phyloP scores from a whole-genome alignment of 1,284 basidiomycete species.

The Puccinia triticina region DNA sequence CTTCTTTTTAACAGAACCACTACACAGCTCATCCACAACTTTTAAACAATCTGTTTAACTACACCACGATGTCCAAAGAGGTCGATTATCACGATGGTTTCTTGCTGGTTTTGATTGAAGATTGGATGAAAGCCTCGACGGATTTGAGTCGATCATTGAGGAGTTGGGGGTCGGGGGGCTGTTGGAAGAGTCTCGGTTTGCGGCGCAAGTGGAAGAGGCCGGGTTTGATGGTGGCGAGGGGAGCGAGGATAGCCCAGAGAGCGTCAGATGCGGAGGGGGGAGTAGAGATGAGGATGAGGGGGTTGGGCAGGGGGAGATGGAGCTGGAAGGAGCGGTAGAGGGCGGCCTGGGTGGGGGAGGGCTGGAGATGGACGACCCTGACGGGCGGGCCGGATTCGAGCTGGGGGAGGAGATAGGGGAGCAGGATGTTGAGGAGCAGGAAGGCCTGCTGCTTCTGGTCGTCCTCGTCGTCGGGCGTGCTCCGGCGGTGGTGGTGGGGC shows the following conservation, averaged over 20 bases:
- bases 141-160: constrained; percentile 8
- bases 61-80: too few species aligned
- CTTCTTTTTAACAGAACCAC: too few species aligned
- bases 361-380: constrained; percentile 2
- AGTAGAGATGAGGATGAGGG: constrained; percentile 20
- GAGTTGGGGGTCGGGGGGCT: background rate
- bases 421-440: constrained; percentile 14
- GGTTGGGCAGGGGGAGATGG: background rate
- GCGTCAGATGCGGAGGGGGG: background rate
- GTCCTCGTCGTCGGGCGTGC: too few species aligned
- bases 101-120: background rate
- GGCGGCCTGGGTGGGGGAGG: background rate
- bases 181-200: constrained; percentile 4
- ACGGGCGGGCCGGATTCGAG: constrained; percentile 3
- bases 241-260: constrained; percentile 34
- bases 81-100: too few species aligned
- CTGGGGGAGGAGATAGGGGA: constrained; percentile 8
- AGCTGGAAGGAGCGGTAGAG: constrained; percentile 29
- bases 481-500: background rate
- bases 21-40: too few species aligned
- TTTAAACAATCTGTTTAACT: too few species aligned
- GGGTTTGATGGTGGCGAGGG: background rate
- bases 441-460: too few species aligned
- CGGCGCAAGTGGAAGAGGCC: background rate
- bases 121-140: background rate